Conservation (phyloP, 2,329 filamentous ascomycete genomes). For the Clarireedia paspali region DNA sequence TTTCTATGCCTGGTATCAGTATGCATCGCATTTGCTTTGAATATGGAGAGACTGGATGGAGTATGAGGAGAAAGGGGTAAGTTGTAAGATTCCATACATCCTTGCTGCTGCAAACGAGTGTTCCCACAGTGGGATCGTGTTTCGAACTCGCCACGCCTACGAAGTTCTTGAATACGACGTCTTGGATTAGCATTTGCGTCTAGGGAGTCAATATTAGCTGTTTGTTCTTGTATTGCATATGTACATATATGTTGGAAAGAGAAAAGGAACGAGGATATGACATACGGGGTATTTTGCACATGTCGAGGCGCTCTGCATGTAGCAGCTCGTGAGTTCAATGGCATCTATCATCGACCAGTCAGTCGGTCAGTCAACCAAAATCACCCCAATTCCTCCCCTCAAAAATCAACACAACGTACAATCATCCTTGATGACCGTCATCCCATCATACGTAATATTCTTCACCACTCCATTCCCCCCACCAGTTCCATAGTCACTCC, state of each 20-base stretch:
- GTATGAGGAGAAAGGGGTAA: background rate
- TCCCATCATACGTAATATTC: conserved; percentile 54
- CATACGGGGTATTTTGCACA: conserved; percentile 46
- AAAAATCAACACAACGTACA: conserved; percentile 5
- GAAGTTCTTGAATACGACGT: conserved; percentile 39
- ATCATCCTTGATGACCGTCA: conserved; percentile 50
- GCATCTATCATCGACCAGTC: conserved; percentile 1
- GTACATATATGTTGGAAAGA: too few relatives aligned
- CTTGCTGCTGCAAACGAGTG: conserved; percentile 37
- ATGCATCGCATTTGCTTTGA: conserved; percentile 18
- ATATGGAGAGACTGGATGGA: background rate
- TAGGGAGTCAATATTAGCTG: background rate
- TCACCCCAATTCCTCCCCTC: too few relatives aligned
- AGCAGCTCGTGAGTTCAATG: conserved; percentile 42
- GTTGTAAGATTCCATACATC: conserved; percentile 20
- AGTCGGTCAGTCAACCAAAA: too few relatives aligned
- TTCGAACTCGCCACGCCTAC: conserved; percentile 37
- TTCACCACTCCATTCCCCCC: conserved; percentile 51
- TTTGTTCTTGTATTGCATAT: too few relatives aligned
- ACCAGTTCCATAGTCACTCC: conserved; percentile 44
- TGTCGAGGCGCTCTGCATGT: conserved; percentile 50
- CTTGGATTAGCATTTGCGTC: conserved; percentile 40
- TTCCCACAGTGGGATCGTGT: conserved; percentile 35
- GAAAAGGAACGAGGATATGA: conserved; percentile 15
- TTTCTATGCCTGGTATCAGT: conserved; percentile 24